Base-by-base conservation (phyloP, 208 protist genomes). In the Leptomonas seymouri region DNA sequence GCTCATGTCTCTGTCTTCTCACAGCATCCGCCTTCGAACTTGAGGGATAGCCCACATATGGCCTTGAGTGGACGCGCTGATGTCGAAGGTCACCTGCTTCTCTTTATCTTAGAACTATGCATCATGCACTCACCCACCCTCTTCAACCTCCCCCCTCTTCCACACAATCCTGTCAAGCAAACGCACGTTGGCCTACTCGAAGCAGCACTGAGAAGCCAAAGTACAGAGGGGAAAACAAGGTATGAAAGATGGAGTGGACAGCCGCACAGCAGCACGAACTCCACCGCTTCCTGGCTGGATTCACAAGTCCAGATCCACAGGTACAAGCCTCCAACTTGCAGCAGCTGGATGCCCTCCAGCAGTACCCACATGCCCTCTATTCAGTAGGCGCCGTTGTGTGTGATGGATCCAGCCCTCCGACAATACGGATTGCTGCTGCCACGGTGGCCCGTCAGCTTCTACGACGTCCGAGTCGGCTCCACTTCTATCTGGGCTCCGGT, bases 311-410 rank as follows among this genome's bases (percentile, higher is more conserved):
- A 41, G 72, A 84, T 50, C 65, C 74, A 0, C 41, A 53, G 14
- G 71, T 78, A 20, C 82, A 84, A 50, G 44, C 48, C 21, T 69
- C 36, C 20, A 81, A 84, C 42, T 58, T 82, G 18, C 58, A 59
- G n/a, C 67, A 79, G 55, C 28, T 84, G 21, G 56, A 78, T 3
- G 56, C 46, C 15, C 67, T 87, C 21, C 60, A 62, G n/a, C 25
- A 73, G 34, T 48, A 74, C 36, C 54, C 62, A 6, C 49, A 66
- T 11, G 76, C 77, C 20, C 50, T 78, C 12, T 50, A 65, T 45
- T 50, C 65, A 7, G 44, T 75, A n/a, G 56, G 80, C 34, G 55
- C 67, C 54, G 39, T 81, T 4, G 36, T 83, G 25, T 71, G 57
- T 41, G 56, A 71, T 67, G 50, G 39, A 2, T 27, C 36, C 42